Percentiles rank a stretch among this genome's conserved stretches.
Evolutionary conservation across 345 rosid genomes (phyloP).

Genomic region (Xanthoceras sorbifolium): DNA sequence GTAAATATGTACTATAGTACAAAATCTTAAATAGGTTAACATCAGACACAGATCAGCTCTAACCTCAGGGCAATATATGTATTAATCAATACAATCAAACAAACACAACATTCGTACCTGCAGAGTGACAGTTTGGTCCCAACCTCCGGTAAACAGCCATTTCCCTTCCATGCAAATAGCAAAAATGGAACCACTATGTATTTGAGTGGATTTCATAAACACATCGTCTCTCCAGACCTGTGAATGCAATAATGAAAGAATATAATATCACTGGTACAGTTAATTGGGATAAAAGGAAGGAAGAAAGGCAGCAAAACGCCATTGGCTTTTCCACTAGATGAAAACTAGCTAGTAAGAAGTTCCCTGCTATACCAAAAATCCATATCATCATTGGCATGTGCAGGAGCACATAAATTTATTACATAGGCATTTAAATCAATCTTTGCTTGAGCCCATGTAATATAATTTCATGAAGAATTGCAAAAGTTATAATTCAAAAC

Average conservation of each 20-base stretch:
- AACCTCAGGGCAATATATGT: background rate
- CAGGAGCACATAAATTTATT: background rate
- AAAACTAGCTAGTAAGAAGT: background rate
- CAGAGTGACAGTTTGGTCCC: slow-evolving; percentile 74
- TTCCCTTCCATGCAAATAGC: slow-evolving; percentile 53
- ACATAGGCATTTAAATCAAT: background rate
- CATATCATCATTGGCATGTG: too few species aligned
- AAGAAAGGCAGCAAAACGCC: background rate
- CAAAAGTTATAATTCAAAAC: too few species aligned
- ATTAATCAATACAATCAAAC: background rate
- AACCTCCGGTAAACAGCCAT: slow-evolving; percentile 79
- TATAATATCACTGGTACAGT: slow-evolving; percentile 3
- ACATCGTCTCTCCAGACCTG: slow-evolving; percentile 83
- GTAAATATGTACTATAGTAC: background rate
- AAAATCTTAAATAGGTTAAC: background rate
- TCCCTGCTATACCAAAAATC: background rate
- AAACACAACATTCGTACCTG: slow-evolving; percentile 46
- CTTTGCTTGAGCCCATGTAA: background rate
- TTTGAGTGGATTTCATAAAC: slow-evolving; percentile 50
- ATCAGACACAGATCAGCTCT: background rate
- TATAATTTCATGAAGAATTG: background rate
- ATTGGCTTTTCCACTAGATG: background rate
- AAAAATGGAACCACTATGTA: slow-evolving; percentile 67
- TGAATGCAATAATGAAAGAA: slow-evolving; percentile 13
- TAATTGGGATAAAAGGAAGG: background rate